Percentiles rank a stretch among this genome's conserved stretches.
phyloP scores from a whole-genome alignment of 192 early-diverging fungal genomes.

The Phycomyces blakesleeanus region DNA sequence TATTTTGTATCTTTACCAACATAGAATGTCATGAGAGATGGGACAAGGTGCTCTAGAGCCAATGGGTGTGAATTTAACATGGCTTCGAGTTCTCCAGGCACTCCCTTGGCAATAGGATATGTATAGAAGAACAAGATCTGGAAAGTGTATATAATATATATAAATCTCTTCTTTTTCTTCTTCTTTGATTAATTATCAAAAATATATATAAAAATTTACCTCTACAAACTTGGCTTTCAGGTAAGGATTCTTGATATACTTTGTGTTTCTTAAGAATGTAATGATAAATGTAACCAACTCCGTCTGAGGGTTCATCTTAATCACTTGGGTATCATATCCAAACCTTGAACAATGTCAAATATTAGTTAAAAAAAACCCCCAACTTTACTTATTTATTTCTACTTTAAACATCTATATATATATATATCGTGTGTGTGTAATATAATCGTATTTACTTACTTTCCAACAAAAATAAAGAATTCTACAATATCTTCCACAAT shows the following conservation, averaged over 20 bases:
- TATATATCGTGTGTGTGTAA: too few relatives aligned
- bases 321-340: constrained; percentile 41
- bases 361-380: constrained; percentile 8
- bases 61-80: constrained; percentile 73
- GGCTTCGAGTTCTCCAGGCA: constrained; percentile 58
- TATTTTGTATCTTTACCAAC: constrained; percentile 52
- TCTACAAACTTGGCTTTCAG: constrained; percentile 93
- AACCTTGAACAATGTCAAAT: constrained; percentile 6
- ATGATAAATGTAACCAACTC: constrained; percentile 69
- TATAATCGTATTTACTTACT: constrained; percentile 35
- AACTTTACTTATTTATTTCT: too few relatives aligned
- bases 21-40: constrained; percentile 86
- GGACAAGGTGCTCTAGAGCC: constrained; percentile 71
- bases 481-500: constrained; percentile 88
- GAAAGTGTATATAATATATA: constrained; percentile 36
- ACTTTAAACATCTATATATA: too few relatives aligned
- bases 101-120: constrained; percentile 52
- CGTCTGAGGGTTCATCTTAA: constrained; percentile 35
- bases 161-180: too few relatives aligned
- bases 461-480: constrained; percentile 67
- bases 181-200: too few relatives aligned
- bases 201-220: constrained; percentile 38
- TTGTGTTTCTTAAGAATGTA: constrained; percentile 72
- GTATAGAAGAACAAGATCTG: constrained; percentile 82
- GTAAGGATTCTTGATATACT: constrained; percentile 91